Base-by-base conservation (phyloP, 2,329 filamentous ascomycete genomes). In the Trichoderma pleuroti region DNA sequence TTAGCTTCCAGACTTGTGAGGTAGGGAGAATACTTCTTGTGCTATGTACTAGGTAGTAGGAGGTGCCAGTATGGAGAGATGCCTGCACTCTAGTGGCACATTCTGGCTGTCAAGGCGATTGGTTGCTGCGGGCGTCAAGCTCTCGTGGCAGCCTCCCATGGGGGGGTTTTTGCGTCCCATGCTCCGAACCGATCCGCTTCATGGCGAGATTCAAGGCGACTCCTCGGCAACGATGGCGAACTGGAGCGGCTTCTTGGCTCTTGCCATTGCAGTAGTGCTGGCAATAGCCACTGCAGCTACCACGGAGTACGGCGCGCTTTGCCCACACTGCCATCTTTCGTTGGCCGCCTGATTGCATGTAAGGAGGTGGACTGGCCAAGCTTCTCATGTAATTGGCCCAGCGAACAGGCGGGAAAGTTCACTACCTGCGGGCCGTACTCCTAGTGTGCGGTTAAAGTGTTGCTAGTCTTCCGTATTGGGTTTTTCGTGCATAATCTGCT, bases 401-500 rank as follows among this genome's bases (percentile, higher is more conserved):
- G 16, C 28, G 28, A 65, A 32, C 39, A 18, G 32, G 21, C 62
- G 62, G 62, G 62, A 65, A 28, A 56, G 30, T 12, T 39, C 46
- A 24, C 56, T 60, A 60, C 34, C 56, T 46, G 56, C 65, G 65
- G 65, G 65, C 65, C 56, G 65, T 61, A 60, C 54, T 59, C 56
- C 56, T 68, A 68, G 65, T 60, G 65, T 68, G 65, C 56, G 65
- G 65, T 68, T 68, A 68, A 68, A 36, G 39, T 61, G 65, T 26
- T 61, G 36, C 52, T 49, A 46, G 65, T 46, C 12, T 68, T 61
- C 65, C 65, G 39, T 26, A 61, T 68, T 68, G 24, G 56, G 65
- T 60, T 68, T 68, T 57, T 18, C 18, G 30, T 67, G 64, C 64
- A 67, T 67, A 56, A 39, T 65, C 46, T 65, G 21, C 46, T 54